phyloP scores from a whole-genome alignment of 2,329 filamentous ascomycete genomes.

The Colletotrichum salicis region DNA sequence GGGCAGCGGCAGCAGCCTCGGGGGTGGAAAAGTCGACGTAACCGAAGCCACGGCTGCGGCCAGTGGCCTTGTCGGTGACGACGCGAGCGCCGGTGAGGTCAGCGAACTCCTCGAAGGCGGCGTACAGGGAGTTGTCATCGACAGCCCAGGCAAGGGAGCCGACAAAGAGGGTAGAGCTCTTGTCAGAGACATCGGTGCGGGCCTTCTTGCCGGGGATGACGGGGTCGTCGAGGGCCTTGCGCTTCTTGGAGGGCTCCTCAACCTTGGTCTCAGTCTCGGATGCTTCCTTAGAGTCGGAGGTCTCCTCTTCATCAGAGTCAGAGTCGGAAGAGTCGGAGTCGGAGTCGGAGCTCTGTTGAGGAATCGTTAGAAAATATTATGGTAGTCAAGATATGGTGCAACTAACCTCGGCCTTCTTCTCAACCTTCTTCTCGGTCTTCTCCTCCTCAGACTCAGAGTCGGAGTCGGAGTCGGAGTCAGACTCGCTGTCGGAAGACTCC shows the following conservation, averaged over 20 bases:
- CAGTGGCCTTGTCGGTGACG: conserved; percentile 82
- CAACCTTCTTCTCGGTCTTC: conserved; percentile 37
- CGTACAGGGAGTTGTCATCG: conserved; percentile 82
- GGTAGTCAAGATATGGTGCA: background rate
- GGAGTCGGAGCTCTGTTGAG: conserved; percentile 40
- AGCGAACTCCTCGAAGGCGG: conserved; percentile 84
- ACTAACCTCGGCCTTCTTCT: conserved; percentile 38
- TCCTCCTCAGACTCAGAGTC: conserved; percentile 45
- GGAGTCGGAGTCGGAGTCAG: conserved; percentile 42
- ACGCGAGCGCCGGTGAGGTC: conserved; percentile 79
- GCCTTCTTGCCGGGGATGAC: conserved; percentile 70
- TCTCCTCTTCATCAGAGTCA: conserved; percentile 48
- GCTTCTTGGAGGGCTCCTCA: conserved; percentile 70
- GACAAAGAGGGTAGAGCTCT: conserved; percentile 80
- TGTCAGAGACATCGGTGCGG: conserved; percentile 66
- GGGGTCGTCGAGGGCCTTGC: conserved; percentile 68
- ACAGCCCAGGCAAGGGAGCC: conserved; percentile 93
- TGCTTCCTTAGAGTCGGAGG: conserved; percentile 44
- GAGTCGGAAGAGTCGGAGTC: conserved; percentile 45
- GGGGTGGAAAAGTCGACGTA: conserved; percentile 86
- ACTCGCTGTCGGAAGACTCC: conserved; percentile 45
- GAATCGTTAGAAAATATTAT: conserved; percentile 1
- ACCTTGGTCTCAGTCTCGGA: conserved; percentile 55
- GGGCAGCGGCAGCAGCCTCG: conserved; percentile 76
- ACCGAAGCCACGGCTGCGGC: conserved; percentile 90